These are phyloP conservation scores for Mycena venus DNA, from an alignment of 768 basidiomycete species.

Conservation along the genomic window DNA sequence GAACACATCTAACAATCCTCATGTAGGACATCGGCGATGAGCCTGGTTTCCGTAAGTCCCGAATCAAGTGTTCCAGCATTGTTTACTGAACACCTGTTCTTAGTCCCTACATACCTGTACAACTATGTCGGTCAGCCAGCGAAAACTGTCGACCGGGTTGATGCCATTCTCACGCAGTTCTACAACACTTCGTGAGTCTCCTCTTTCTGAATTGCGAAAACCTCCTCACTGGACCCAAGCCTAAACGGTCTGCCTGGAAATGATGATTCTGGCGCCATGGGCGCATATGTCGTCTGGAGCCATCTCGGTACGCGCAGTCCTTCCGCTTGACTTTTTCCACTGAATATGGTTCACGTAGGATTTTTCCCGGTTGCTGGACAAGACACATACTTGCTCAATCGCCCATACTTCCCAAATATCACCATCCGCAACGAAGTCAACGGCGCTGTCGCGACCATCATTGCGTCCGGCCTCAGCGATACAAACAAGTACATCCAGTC, in stretches of 20 bases:
- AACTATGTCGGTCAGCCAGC: constrained; percentile 32
- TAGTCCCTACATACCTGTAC: constrained; percentile 34
- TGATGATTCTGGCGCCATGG: constrained; percentile 33
- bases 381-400: constrained; percentile 31
- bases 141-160: constrained; percentile 33
- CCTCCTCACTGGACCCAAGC: neutral
- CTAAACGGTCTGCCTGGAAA: constrained; percentile 30
- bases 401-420: constrained; percentile 33
- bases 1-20: neutral
- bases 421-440: constrained; percentile 31
- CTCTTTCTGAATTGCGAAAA: neutral
- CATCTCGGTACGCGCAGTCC: constrained; percentile 14
- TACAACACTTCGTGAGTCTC: constrained; percentile 25
- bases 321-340: neutral
- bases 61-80: neutral
- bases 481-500: constrained; percentile 30
- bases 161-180: constrained; percentile 6
- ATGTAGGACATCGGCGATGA: constrained; percentile 33
- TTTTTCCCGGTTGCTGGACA: constrained; percentile 34
- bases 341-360: neutral
- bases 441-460: constrained; percentile 25
- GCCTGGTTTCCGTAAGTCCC: constrained; percentile 30
- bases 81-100: neutral
- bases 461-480: constrained; percentile 24
- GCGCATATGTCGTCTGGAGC: constrained; percentile 33